Base-by-base conservation (phyloP, 768 basidiomycete genomes). In the Boletus rubropictus region DNA sequence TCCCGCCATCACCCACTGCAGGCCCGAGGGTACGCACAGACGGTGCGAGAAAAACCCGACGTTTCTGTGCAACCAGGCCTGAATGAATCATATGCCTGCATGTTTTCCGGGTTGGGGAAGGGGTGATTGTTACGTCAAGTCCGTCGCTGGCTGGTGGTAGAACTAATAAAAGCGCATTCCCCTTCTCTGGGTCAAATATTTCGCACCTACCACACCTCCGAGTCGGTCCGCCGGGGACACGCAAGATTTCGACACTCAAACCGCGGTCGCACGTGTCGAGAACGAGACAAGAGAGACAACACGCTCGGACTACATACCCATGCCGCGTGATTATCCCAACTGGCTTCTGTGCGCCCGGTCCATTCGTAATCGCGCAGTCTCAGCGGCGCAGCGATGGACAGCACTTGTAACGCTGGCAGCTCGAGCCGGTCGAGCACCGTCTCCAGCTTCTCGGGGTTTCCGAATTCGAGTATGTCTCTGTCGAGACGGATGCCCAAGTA, bases 401-500 rank as follows among this genome's bases (percentile, higher is more conserved):
- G 40, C 15, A 46, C 42, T 28, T 56, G 44, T 2, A 65, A 34
- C 8, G 50, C 40, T 2, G 63, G 58, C 10, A 65, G n/a, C 20
- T 44, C 56, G 12, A 65, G 47, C 6, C 5, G 45, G 22, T 63
- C 54, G 17, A 65, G 54, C 18, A 67, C 5, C 34, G 18, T 40
- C 33, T 41, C 51, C 7, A 67, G 33, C 18, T 20, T 33, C 9
- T 48, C 28, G 1, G 55, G 55, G 20, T 63, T 42, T 11, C 58
- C 60, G 37, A 60, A 56, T 3, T 55, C 42, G 40, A 60, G 48
- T 32, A 44, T 39, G 35, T 58, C 63, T 34, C 15, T 44, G 43
- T 60, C 54, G n/a, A 65, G 51, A 9, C n/a, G 20, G 40, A 64
- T 11, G 12, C 60, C 45, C 20, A 64, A 44, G 7, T 8, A 15